phyloP scores from a whole-genome alignment of 225 moss, liverwort and hornwort genomes.

The Marchantia paleacea region DNA sequence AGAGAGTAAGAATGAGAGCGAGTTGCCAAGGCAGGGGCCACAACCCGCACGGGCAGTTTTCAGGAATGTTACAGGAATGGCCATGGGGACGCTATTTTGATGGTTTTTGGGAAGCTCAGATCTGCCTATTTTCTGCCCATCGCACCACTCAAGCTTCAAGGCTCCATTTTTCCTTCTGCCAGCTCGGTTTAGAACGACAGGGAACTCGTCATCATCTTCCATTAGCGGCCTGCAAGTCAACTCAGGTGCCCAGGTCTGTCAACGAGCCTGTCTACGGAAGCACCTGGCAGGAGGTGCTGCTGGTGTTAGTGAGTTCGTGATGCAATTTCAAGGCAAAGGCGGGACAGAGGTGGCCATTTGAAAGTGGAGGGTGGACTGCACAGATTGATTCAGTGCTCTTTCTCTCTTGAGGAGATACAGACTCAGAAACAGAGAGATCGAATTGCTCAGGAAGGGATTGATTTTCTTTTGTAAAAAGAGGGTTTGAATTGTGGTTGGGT shows the following conservation, averaged over 20 bases:
- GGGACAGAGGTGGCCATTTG: background rate
- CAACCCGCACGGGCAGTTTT: conserved; percentile 46
- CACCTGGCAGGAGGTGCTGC: conserved; percentile 2
- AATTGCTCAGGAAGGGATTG: background rate
- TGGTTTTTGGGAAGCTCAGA: conserved; percentile 45
- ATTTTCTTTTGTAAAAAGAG: background rate
- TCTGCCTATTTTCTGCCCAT: background rate
- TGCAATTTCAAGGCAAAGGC: background rate
- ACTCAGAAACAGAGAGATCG: background rate
- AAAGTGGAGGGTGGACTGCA: conserved; percentile 24
- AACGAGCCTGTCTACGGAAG: conserved; percentile 15
- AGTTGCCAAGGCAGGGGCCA: conserved; percentile 48
- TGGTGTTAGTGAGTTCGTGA: background rate
- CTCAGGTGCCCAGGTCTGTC: conserved; percentile 28
- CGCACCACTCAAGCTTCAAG: conserved; percentile 9
- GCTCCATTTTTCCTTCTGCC: conserved; percentile 1
- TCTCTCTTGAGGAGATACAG: too few relatives aligned
- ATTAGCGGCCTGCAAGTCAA: background rate
- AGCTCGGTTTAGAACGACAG: conserved; percentile 18
- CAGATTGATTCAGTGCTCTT: conserved; percentile 10
- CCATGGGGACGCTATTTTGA: conserved; percentile 51
- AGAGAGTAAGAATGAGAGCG: conserved; percentile 48
- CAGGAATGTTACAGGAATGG: conserved; percentile 50
- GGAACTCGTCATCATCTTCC: conserved; percentile 13
- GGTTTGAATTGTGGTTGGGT: background rate